Percentiles rank a stretch among this genome's conserved stretches.
phyloP scores from a whole-genome alignment of 2,329 filamentous ascomycete species.

The Stromatinia cepivora region DNA sequence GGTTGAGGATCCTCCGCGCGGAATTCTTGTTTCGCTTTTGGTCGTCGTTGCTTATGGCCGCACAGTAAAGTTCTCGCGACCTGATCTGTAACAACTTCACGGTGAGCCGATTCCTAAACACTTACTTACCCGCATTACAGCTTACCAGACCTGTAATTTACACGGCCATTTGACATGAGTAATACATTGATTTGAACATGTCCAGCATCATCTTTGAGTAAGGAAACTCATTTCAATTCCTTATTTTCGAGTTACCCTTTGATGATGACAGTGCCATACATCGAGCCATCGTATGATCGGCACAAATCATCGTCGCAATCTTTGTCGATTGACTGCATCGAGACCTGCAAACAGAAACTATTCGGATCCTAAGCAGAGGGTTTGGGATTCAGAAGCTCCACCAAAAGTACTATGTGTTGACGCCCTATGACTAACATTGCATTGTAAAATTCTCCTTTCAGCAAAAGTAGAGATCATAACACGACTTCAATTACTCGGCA shows the following conservation, averaged over 20 bases:
- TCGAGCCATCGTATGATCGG: too few relatives aligned
- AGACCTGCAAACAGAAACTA: neutral
- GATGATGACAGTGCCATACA: too few relatives aligned
- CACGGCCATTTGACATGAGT: too few relatives aligned
- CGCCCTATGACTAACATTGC: neutral
- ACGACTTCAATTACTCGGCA: neutral
- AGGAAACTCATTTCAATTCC: too few relatives aligned
- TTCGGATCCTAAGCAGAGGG: neutral
- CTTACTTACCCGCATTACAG: too few relatives aligned
- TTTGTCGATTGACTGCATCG: neutral
- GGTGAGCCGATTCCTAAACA: neutral
- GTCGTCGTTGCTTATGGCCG: neutral
- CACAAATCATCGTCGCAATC: too few relatives aligned
- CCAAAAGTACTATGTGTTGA: neutral
- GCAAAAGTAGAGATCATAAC: neutral
- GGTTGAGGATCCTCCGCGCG: neutral
- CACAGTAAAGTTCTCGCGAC: constrained; percentile 8
- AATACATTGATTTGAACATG: too few relatives aligned
- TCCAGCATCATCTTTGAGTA: too few relatives aligned
- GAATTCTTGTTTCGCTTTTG: neutral
- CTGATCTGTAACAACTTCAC: constrained; percentile 5
- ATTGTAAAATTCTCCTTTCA: neutral
- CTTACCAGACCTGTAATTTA: too few relatives aligned
- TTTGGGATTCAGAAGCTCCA: too few relatives aligned
- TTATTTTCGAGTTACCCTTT: too few relatives aligned